Evolutionary conservation across 2,329 filamentous ascomycete genomes (phyloP).

Genomic region (Scopulariopsis brevicaulis): DNA sequence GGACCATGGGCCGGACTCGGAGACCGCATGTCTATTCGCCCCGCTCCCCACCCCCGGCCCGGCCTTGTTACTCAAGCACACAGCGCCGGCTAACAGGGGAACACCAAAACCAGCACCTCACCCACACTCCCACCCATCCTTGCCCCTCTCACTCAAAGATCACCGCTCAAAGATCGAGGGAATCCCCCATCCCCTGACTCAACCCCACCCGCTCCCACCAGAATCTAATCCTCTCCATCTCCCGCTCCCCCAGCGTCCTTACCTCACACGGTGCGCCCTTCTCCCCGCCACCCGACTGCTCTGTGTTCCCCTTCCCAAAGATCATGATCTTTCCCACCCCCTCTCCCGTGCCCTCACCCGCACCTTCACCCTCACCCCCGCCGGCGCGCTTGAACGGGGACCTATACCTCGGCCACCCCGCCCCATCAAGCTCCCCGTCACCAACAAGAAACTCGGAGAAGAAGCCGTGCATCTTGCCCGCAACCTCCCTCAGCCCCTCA

Average conservation of each 20-base stretch:
- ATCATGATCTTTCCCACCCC: slow-evolving; percentile 30
- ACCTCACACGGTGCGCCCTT: slow-evolving; percentile 33
- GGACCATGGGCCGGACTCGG: no score
- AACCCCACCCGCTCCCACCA: slow-evolving; percentile 46
- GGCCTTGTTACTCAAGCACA: no score
- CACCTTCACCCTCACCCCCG: slow-evolving; percentile 4
- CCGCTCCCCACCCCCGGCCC: no score
- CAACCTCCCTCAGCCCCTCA: slow-evolving; percentile 24
- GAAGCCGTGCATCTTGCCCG: slow-evolving; percentile 28
- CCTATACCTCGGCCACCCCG: slow-evolving; percentile 29
- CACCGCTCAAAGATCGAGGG: background rate
- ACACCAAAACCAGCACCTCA: no score
- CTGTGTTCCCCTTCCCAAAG: slow-evolving; percentile 50
- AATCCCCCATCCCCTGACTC: slow-evolving; percentile 28
- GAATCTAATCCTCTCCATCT: slow-evolving; percentile 39
- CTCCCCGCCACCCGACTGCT: slow-evolving; percentile 23
- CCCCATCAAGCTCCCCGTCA: slow-evolving; percentile 9
- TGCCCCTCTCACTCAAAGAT: background rate
- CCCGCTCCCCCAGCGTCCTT: slow-evolving; percentile 27
- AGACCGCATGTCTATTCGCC: no score
- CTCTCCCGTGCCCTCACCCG: slow-evolving; percentile 1
- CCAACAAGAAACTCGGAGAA: slow-evolving; percentile 21
- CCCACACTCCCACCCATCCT: no score
- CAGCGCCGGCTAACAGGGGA: no score
- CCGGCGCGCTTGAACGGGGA: slow-evolving; percentile 21